Conservation (phyloP, 2,329 filamentous ascomycete species). For the Raffaelea ambrosiae region DNA sequence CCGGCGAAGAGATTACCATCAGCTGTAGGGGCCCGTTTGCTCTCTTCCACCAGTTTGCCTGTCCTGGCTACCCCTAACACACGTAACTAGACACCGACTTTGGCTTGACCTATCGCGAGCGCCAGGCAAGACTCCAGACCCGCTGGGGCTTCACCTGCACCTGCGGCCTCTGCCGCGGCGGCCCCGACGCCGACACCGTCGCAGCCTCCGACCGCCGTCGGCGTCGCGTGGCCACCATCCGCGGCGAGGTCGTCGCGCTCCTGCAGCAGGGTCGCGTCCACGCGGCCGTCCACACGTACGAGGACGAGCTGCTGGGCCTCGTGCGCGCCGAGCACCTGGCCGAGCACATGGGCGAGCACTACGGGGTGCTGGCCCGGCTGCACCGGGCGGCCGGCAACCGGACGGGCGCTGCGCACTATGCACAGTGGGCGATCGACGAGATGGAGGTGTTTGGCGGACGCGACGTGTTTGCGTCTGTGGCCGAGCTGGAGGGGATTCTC, state of each 20-base stretch:
- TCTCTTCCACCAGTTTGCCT: too few species aligned
- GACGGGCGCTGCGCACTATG: constrained; percentile 13
- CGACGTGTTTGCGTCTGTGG: too few species aligned
- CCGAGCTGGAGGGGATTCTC: too few species aligned
- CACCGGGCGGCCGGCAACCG: constrained; percentile 13
- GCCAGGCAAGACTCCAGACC: too few species aligned
- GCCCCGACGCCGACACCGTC: background rate
- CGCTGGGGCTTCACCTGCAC: too few species aligned
- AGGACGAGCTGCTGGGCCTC: constrained; percentile 12
- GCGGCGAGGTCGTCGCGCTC: constrained; percentile 1
- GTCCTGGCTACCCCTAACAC: too few species aligned
- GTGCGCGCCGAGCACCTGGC: constrained; percentile 15
- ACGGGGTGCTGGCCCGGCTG: constrained; percentile 18
- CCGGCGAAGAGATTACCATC: too few species aligned
- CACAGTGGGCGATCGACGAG: constrained; percentile 13
- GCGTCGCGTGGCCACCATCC: constrained; percentile 2
- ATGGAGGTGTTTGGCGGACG: constrained; percentile 10
- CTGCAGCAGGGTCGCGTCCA: constrained; percentile 8
- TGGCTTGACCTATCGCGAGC: too few species aligned
- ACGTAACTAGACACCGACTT: too few species aligned
- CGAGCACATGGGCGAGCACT: constrained; percentile 19
- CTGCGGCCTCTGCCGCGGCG: too few species aligned
- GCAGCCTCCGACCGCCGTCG: constrained; percentile 15
- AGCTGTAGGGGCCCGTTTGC: too few species aligned
- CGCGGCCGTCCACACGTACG: constrained; percentile 12